Base-by-base conservation (phyloP, 179 eudicot species). In the Corrigiola litoralis region DNA sequence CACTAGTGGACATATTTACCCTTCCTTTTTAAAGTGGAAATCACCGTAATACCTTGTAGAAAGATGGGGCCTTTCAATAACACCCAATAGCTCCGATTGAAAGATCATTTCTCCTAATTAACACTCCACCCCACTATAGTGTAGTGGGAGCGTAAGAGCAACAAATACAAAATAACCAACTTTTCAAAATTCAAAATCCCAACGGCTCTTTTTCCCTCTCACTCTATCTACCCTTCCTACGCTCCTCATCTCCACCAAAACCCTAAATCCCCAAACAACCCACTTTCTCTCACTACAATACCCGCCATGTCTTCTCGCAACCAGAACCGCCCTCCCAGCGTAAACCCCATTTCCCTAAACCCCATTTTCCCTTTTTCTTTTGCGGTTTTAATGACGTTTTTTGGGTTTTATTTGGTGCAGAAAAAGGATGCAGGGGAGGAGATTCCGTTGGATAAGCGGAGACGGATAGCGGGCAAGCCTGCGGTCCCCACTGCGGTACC, bases 231-330 rank as follows among this genome's bases (percentile, higher is more conserved):
- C 66, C 62, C 58, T 33, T 31, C 2, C 59, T 28, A n/a, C 68
- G 25, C 55, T 48, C 65, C 57, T 33, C 58, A 45, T 59, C 36
- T 40, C 36, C 59, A 25, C 28, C 66, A 28, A 53, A 51, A 61
- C 67, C 72, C 74, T 52, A 71, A 71, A 32, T 42, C 68, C 33
- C 37, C 51, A 62, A 57, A 12, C 33, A 51, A 6, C 8, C 36
- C 41, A 3, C 52, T 23, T n/a, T 11, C 16, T 17, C 41, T 21
- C 68, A 50, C 50, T 41, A 58, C 21, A 46, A 6, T 27, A 11
- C 58, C 20, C 4, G n/a, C 10, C 24, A 82, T 85, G 89, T 34
- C 80, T 18, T 37, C 81, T 65, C 81, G 87, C 4, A 71, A 58
- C 61, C 85, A 80, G 62, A 82, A 78, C 37, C 70, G 72, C 18